Percentiles rank a stretch among this genome's conserved stretches.
Conservation (phyloP, 2,329 filamentous ascomycete species). For the Paramyrothecium roridum region DNA sequence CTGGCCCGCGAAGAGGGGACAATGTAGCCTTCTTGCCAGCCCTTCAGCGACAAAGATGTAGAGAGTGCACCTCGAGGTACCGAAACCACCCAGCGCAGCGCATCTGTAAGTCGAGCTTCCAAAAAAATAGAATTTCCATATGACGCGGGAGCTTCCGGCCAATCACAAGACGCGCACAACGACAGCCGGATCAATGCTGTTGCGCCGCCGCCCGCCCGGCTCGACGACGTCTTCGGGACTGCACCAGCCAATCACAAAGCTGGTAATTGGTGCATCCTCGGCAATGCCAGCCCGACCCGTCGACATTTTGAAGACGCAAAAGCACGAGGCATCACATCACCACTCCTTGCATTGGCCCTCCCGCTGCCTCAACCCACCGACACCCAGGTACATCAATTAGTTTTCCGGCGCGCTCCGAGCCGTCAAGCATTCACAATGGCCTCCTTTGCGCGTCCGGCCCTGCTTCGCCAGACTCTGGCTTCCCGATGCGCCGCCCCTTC, state of each 20-base stretch:
- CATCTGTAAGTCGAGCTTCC: conserved; percentile 1
- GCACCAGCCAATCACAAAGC: conserved; percentile 39
- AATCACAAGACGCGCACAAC: conserved; percentile 19
- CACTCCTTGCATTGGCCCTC: conserved; percentile 3
- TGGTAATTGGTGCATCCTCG: conserved; percentile 47
- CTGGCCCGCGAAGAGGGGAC: background rate
- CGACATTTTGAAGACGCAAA: background rate
- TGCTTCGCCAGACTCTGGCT: conserved; percentile 52
- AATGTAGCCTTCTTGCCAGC: background rate
- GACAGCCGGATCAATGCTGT: conserved; percentile 18
- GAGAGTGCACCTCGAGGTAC: too few species aligned
- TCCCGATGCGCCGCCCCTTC: conserved; percentile 32
- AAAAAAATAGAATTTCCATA: conserved; percentile 23
- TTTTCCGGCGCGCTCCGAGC: conserved; percentile 18
- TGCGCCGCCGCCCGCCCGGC: conserved; percentile 20
- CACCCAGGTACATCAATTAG: conserved; percentile 20
- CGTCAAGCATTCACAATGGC: conserved; percentile 42
- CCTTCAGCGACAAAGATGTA: background rate
- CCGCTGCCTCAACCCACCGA: conserved; percentile 2
- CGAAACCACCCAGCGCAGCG: background rate
- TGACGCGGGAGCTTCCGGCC: conserved; percentile 13
- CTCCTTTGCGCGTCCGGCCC: conserved; percentile 51
- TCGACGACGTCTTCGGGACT: conserved; percentile 21
- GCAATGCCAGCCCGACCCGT: conserved; percentile 35
- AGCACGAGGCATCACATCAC: conserved; percentile 10